Evolutionary conservation across 176 grass and related monocot species (phyloP).

Genomic region (Lolium multiflorum): DNA sequence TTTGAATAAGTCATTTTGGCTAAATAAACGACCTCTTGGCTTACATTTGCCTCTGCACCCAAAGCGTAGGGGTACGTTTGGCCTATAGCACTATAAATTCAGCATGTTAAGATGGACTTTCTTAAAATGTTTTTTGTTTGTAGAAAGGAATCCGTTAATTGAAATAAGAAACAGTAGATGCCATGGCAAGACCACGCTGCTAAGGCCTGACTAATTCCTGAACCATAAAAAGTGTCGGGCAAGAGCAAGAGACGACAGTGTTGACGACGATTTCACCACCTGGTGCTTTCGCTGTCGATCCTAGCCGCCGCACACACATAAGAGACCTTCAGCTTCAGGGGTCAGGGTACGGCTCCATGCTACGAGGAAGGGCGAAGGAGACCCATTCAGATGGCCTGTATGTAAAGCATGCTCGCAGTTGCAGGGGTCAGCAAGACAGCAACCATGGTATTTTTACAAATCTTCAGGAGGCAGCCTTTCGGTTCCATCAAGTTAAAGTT

Average conservation of each 20-base stretch:
- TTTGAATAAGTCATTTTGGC: neutral
- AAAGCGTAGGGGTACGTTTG: neutral
- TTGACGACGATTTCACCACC: neutral
- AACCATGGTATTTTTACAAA: too few species aligned
- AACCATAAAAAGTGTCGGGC: neutral
- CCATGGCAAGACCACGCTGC: neutral
- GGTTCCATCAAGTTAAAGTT: neutral
- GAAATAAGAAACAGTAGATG: neutral
- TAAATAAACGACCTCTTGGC: neutral
- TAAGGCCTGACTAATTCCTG: neutral
- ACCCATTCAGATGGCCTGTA: neutral
- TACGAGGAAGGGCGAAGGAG: constrained; percentile 16
- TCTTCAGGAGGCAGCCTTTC: neutral
- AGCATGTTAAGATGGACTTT: neutral
- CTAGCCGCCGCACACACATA: neutral
- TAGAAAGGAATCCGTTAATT: neutral
- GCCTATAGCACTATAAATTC: neutral
- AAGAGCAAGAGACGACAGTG: neutral
- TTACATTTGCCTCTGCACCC: neutral
- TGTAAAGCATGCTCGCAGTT: too few species aligned
- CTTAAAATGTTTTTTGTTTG: neutral
- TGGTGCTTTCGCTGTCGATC: neutral
- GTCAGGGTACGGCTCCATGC: constrained; percentile 13
- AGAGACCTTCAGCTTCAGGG: neutral
- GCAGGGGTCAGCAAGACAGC: too few species aligned